Evolutionary conservation across 192 early-diverging fungal genomes (phyloP).

Genomic region (Linnemannia zychae): DNA sequence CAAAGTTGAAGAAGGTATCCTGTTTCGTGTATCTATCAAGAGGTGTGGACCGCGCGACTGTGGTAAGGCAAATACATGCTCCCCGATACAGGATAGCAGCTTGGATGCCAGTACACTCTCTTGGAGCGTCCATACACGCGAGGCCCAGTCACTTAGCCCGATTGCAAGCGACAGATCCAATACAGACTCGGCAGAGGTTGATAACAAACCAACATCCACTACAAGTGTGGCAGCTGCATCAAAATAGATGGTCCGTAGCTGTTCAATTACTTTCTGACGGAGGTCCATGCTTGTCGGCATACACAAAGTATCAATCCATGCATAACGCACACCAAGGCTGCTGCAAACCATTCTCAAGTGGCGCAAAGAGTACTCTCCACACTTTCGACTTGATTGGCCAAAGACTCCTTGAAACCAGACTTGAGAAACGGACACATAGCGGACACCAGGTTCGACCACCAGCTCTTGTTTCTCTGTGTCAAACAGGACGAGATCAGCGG

Average conservation of each 20-base stretch:
- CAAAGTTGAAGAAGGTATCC: neutral
- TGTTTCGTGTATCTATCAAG: conserved; percentile 1
- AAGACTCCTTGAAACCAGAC: conserved; percentile 31
- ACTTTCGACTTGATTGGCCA: conserved; percentile 17
- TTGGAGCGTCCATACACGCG: conserved; percentile 24
- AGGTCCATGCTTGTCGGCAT: neutral
- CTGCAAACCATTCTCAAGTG: neutral
- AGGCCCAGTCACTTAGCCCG: conserved; percentile 22
- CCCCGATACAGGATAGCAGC: conserved; percentile 22
- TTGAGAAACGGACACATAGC: conserved; percentile 18
- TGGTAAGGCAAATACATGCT: conserved; percentile 17
- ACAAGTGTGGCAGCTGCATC: conserved; percentile 19
- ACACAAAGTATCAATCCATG: conserved; percentile 24
- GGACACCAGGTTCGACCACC: neutral
- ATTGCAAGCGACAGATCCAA: conserved; percentile 25
- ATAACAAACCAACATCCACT: conserved; percentile 21
- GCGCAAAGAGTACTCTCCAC: conserved; percentile 14
- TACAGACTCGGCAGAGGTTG: conserved; percentile 9
- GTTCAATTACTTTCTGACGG: conserved; percentile 17
- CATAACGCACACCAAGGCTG: conserved; percentile 16
- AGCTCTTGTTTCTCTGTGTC: conserved; percentile 1
- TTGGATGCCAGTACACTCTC: conserved; percentile 29
- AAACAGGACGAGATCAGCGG: conserved; percentile 14
- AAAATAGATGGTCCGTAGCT: conserved; percentile 19
- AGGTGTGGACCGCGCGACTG: neutral